Base-by-base conservation (phyloP, 345 rosid species). In the Draba incana region DNA sequence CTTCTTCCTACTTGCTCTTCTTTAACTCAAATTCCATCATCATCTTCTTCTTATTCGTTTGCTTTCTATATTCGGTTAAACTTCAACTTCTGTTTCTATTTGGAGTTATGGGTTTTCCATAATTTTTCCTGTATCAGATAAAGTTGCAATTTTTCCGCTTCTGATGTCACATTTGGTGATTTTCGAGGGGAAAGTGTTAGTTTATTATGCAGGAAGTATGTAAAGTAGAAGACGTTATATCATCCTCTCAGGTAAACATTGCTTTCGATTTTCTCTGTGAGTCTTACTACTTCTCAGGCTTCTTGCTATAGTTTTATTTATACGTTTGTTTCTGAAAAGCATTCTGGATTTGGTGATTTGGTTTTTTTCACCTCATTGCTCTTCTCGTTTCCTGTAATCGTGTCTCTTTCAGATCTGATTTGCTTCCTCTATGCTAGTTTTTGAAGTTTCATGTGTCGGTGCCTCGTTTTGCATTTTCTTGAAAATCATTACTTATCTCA, bases 181-280 rank as follows among this genome's bases (percentile, higher is more conserved):
- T 20, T 20, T 20, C 20, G 20, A 20, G 20, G 1, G 20, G 20
- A 20, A 64, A 47, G 58, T 64, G 59, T 47, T 72, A 13, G 28
- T n/a, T 54, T 53, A 20, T 41, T 23, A 10, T 20, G 52, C 66
- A 57, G 23, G 15, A 64, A 14, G 23, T 44, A 33, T 12, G 24
- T 13, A 48, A 66, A 74, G 62, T 0, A n/a, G 50, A 66, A 53
- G 64, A 67, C 57, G 53, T 74, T 39, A 52, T 67, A 52, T 67
- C 51, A 52, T 60, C 53, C 2, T 59, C 50, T 25, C 72, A 14
- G 30, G 20, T 70, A 15, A 41, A 4, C 5, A 5, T 9, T 52
- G 52, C 27, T 71, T 62, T 37, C 8, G 24, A 27, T 25, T 31
- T 51, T 50, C 38, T 69, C 58, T 14, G 3, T 28, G 49, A 10